Base-by-base conservation (phyloP, 148 eudicot genomes). In the Persicaria maculosa region DNA sequence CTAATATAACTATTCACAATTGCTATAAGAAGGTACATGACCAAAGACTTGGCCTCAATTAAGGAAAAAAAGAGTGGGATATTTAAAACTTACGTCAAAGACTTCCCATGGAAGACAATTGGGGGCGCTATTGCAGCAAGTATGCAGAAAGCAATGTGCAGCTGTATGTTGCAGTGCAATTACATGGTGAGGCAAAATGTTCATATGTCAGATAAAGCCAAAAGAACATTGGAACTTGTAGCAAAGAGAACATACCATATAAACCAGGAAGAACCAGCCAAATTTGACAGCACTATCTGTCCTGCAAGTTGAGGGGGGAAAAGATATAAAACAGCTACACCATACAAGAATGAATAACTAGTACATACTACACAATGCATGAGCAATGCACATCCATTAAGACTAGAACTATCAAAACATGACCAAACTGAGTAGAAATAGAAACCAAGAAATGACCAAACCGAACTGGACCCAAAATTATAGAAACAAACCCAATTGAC, bases 101-200 rank as follows among this genome's bases (percentile, higher is more conserved):
- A 95, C 83, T 85, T 80, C 77, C 99, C 99, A 55, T 90, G 97
- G 67, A 95, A 95, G 74, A 95, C 88, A 67, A 95, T 79, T 10
- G 99, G 99, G 22, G 99, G 99, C 76, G 99, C 99, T 73, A 95
- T 89, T 68, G 99, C 97, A 83, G 99, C 99, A 86, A 92, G 79
- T 77, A 95, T 82, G 74, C 97, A 95, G 78, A 95, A 95, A 43
- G 74, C 88, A 78, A 95, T 86, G 74, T 95, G 98, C 72, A 95
- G 81, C 99, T 92, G 94, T 81, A 90, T 17, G 71, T 72, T 22
- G 45, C 44, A 74, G 69, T 17, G 58, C 12, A 48, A 76, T 62
- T 62, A 45, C 17, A 50, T 59, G 45, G 22, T 73, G 52, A 45
- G 17, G 15, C 31, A 17, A 57, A 17, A 9, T 25, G 44, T 54